Conservation (phyloP, 75 land plant species). For the Cupressus sempervirens region DNA sequence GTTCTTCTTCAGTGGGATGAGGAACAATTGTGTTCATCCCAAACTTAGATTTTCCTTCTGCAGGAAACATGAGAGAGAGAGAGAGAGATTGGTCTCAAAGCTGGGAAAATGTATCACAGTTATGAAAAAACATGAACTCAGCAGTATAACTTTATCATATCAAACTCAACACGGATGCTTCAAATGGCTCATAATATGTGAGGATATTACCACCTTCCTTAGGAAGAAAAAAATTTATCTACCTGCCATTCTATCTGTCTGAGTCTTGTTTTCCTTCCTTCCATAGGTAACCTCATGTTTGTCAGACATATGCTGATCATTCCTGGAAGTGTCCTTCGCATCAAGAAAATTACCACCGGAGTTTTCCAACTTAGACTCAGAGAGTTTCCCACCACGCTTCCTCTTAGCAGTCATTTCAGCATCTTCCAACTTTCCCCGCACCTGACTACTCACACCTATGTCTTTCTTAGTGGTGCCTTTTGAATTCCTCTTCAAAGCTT, state of each 20-base stretch:
- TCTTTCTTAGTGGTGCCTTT: not conserved
- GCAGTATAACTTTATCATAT: not conserved
- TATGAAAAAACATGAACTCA: not conserved
- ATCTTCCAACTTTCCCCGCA: not conserved
- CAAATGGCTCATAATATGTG: not conserved
- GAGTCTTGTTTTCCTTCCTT: not conserved
- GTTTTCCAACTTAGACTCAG: not conserved
- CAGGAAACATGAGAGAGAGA: not conserved
- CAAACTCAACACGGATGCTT: not conserved
- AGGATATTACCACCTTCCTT: not conserved
- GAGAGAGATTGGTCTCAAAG: not conserved
- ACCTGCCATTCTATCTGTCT: constrained; percentile 6
- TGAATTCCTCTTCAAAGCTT: not conserved
- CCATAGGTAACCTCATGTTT: not conserved
- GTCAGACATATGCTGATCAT: not conserved
- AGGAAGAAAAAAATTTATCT: not conserved
- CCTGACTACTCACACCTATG: not conserved
- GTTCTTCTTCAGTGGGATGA: not conserved
- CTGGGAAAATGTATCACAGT: not conserved
- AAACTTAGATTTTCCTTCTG: not conserved
- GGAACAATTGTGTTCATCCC: not conserved
- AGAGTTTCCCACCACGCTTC: not conserved
- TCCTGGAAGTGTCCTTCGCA: not conserved
- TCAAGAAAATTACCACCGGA: not conserved
- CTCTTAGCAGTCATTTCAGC: not conserved